phyloP scores from a whole-genome alignment of 306 rosid species.

The Gastrolobium bilobum region DNA sequence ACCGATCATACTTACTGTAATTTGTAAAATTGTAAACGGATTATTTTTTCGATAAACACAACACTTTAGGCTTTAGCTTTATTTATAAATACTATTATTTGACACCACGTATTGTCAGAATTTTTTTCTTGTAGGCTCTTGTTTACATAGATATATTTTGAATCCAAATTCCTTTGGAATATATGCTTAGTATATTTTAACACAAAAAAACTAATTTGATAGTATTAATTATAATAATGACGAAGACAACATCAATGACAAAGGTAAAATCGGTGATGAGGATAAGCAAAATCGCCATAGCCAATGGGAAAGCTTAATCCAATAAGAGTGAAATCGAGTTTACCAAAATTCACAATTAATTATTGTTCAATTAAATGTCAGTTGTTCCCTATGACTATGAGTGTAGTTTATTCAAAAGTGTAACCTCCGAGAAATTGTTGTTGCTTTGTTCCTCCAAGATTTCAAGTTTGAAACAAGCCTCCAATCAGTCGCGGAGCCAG shows the following conservation, averaged over 20 bases:
- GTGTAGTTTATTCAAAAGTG: constrained; percentile 26
- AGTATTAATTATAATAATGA: constrained; percentile 34
- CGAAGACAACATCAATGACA: neutral
- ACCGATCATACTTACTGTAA: too few species aligned
- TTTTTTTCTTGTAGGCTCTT: too few species aligned
- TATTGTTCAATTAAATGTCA: constrained; percentile 11
- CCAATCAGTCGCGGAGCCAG: too few species aligned
- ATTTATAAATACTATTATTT: neutral
- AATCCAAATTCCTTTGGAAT: neutral
- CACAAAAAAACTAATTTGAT: constrained; percentile 2
- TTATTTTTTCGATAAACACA: too few species aligned
- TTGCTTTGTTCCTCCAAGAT: constrained; percentile 12
- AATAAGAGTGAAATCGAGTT: neutral
- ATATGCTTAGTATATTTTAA: neutral
- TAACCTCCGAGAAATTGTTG: constrained; percentile 22
- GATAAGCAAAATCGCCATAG: constrained; percentile 45
- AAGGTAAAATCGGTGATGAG: constrained; percentile 34
- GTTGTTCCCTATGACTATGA: neutral
- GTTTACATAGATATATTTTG: neutral
- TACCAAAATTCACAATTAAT: neutral
- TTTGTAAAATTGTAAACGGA: neutral
- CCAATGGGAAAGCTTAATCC: constrained; percentile 40
- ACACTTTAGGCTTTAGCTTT: constrained; percentile 1
- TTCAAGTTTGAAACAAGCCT: constrained; percentile 17
- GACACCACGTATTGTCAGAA: neutral